Base-by-base conservation (phyloP, 441 rosid genomes). In the Kokia cookei region DNA sequence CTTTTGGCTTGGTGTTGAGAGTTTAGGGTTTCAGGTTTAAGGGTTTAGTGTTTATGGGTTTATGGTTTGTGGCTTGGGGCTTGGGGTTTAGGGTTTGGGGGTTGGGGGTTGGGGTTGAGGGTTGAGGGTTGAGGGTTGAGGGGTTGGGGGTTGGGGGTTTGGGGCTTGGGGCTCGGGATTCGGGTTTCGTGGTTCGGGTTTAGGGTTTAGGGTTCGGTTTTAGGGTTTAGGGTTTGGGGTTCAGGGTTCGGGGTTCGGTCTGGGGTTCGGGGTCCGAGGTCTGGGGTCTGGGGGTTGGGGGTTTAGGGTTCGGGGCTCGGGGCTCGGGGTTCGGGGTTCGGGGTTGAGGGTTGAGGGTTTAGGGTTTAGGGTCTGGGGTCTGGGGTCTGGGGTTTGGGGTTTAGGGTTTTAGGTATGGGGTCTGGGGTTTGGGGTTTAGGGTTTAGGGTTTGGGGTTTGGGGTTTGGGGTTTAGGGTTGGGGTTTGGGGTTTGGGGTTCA, bases 131-230 rank as follows among this genome's bases (percentile, higher is more conserved):
- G 5, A 1, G 45, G 45, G 45, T 4, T 42, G 5, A 1, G 45
- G 71, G 71, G 53, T 43, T 66, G 1, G 71, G 71, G 71, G 71
- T 43, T 66, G 12, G 12, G 71, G 71, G 71, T 43, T 66, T 22
- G 12, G 69, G 69, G 69, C 45, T 66, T 22, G 12, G 71, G 71
- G 32, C 45, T 45, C 1, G 11, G 55, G 71, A n/a, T 19, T 47
- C 24, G 12, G 40, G 71, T 0, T 45, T 9, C 2, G 9, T 4
- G 45, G 45, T 5, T 66, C 45, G 71, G 71, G 54, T 66, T 66
- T 10, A 1, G 71, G 71, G 54, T 66, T 66, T 8, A 0, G 55
- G 71, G 71, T 43, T 66, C 45, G 45, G 45, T 5, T 66, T 66
- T 45, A 5, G 71, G 71, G 54, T 66, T 66, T 10, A 1, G 71